Conservation (phyloP, 2,329 filamentous ascomycete species). For the Arthroderma uncinatum region DNA sequence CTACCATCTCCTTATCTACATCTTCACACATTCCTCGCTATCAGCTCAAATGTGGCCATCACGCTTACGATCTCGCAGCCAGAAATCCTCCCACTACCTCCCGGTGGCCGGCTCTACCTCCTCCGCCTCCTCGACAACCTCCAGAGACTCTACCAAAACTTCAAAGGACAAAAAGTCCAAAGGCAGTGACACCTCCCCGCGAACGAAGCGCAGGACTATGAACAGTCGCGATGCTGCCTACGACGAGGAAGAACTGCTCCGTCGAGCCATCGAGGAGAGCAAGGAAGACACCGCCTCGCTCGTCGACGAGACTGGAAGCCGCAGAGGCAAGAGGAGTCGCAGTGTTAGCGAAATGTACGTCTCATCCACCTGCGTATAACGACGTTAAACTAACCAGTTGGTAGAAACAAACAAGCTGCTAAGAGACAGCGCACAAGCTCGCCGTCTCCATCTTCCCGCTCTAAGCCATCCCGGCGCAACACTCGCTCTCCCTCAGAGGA, state of each 20-base stretch:
- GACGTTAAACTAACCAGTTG: background rate
- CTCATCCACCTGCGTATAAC: constrained; percentile 5
- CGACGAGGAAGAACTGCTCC: constrained; percentile 82
- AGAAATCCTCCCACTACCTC: constrained; percentile 53
- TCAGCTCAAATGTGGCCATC: constrained; percentile 14
- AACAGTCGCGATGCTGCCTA: constrained; percentile 92
- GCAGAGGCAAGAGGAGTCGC: constrained; percentile 68
- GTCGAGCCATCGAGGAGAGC: constrained; percentile 87
- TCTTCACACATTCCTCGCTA: no score
- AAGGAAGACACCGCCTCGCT: constrained; percentile 60
- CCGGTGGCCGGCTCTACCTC: constrained; percentile 45
- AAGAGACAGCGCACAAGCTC: constrained; percentile 82
- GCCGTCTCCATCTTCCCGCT: constrained; percentile 53
- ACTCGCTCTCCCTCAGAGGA: constrained; percentile 52
- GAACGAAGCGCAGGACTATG: constrained; percentile 84
- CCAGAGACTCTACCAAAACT: constrained; percentile 30
- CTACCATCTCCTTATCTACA: background rate
- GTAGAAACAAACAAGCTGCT: constrained; percentile 55
- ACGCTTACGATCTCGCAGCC: constrained; percentile 37
- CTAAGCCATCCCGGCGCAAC: constrained; percentile 37
- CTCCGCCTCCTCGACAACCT: constrained; percentile 35
- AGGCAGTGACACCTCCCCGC: constrained; percentile 44
- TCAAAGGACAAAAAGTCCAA: constrained; percentile 35
- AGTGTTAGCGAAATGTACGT: constrained; percentile 93
- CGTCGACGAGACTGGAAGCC: constrained; percentile 44